Evolutionary conservation across 768 basidiomycete species (phyloP).

Genomic region (Mycena kentingensis): DNA sequence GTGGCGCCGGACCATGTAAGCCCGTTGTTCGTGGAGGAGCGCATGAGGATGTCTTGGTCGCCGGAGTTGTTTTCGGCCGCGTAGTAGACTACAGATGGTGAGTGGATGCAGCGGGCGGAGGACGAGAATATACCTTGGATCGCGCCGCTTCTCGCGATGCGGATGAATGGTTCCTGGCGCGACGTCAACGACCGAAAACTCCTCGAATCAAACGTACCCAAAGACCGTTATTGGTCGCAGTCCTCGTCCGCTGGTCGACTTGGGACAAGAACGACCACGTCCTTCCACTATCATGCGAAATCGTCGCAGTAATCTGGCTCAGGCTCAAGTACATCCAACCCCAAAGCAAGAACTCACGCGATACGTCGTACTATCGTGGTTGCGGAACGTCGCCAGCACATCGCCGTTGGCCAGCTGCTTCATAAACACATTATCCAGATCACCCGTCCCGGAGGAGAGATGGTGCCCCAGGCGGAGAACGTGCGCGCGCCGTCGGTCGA

Average conservation of each 20-base stretch:
- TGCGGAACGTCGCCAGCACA: conserved; percentile 17
- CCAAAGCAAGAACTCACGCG: conserved; percentile 8
- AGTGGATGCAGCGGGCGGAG: not conserved
- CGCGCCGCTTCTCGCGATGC: conserved; percentile 15
- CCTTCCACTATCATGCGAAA: conserved; percentile 21
- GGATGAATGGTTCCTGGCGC: conserved; percentile 24
- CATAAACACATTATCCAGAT: conserved; percentile 19
- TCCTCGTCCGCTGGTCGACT: conserved; percentile 17
- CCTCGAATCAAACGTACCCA: conserved; percentile 24
- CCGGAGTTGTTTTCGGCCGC: conserved; percentile 18
- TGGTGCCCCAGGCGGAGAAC: conserved; percentile 7
- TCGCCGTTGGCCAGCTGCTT: conserved; percentile 17
- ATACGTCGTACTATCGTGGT: conserved; percentile 17
- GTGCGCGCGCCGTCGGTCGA: conserved; percentile 21
- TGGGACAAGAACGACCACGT: conserved; percentile 26
- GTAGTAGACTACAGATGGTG: conserved; percentile 17
- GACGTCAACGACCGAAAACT: not conserved
- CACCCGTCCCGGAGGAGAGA: conserved; percentile 14
- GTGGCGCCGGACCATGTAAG: conserved; percentile 15
- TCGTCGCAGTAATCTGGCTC: conserved; percentile 23
- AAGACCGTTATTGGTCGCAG: conserved; percentile 20
- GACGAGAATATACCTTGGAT: conserved; percentile 16
- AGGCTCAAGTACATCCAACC: too few relatives aligned
- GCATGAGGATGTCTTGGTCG: conserved; percentile 29
- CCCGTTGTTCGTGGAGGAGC: conserved; percentile 22